Conservation (phyloP, 2,329 filamentous ascomycete genomes). For the Zasmidium angulare region DNA sequence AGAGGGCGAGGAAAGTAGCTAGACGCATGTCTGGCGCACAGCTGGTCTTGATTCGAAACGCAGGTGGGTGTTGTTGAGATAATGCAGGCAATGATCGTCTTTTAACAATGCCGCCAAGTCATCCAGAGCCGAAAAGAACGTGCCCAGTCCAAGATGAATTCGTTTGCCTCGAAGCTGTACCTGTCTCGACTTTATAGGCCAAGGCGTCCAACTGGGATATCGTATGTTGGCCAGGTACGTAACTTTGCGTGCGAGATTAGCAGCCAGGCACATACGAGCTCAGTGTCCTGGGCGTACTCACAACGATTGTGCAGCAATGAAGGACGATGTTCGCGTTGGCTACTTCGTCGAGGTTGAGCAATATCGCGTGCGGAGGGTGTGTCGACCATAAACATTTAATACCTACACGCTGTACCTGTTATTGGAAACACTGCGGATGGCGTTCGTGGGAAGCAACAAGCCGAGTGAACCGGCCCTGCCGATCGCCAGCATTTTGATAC, state of each 20-base stretch:
- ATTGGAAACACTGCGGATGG: background rate
- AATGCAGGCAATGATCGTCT: background rate
- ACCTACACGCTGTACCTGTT: background rate
- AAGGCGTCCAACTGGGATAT: background rate
- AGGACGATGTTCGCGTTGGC: background rate
- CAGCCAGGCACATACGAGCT: background rate
- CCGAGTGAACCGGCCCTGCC: background rate
- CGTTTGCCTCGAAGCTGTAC: background rate
- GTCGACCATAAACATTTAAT: background rate
- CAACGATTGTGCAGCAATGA: background rate
- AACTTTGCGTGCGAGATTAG: background rate
- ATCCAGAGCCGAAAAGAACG: background rate
- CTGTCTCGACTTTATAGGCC: background rate
- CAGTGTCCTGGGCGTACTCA: background rate
- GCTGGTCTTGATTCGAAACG: background rate
- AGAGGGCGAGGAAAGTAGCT: constrained; percentile 6
- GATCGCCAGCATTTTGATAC: background rate
- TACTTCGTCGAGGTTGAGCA: background rate
- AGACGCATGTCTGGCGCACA: background rate
- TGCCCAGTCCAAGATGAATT: background rate
- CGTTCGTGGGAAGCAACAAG: background rate
- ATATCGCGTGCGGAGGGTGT: background rate
- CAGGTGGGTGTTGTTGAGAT: background rate
- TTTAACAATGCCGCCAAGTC: background rate
- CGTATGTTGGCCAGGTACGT: background rate